These are phyloP conservation scores for Carex scoparia DNA, from an alignment of 176 grass and related monocot genomes.

Conservation along the genomic window DNA sequence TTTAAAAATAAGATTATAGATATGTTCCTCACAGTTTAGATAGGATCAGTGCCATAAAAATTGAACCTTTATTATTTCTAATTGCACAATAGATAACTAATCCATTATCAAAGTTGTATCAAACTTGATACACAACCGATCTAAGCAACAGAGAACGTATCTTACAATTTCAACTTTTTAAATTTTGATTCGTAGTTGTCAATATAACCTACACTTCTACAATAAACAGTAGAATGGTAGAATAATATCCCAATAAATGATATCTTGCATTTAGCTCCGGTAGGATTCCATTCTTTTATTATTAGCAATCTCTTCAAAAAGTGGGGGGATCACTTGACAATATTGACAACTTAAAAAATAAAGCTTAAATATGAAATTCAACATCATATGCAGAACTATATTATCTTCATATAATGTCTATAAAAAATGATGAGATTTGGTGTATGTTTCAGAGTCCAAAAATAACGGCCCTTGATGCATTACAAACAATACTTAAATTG, in stretches of 20 bases:
- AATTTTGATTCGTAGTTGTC: background rate
- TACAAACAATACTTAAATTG: too few relatives aligned
- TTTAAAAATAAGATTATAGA: background rate
- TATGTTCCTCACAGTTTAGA: background rate
- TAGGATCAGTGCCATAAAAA: background rate
- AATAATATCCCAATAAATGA: background rate
- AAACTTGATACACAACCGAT: background rate
- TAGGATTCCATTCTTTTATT: background rate
- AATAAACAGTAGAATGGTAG: background rate
- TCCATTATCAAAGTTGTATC: background rate
- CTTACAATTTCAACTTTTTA: background rate
- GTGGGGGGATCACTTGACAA: too few relatives aligned
- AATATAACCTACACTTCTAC: background rate
- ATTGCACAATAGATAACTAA: background rate
- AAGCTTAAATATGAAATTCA: too few relatives aligned
- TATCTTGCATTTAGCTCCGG: conserved; percentile 3
- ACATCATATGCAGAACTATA: too few relatives aligned
- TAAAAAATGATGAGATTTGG: too few relatives aligned
- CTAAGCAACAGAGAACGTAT: background rate
- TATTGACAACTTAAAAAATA: too few relatives aligned
- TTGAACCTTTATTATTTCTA: background rate
- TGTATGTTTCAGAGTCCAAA: too few relatives aligned
- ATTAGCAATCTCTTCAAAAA: background rate
- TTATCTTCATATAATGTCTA: too few relatives aligned
- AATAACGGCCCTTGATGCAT: too few relatives aligned